Evolutionary conservation across 2,329 filamentous ascomycete species (phyloP).

Genomic region (Paracamarosporium sp.): DNA sequence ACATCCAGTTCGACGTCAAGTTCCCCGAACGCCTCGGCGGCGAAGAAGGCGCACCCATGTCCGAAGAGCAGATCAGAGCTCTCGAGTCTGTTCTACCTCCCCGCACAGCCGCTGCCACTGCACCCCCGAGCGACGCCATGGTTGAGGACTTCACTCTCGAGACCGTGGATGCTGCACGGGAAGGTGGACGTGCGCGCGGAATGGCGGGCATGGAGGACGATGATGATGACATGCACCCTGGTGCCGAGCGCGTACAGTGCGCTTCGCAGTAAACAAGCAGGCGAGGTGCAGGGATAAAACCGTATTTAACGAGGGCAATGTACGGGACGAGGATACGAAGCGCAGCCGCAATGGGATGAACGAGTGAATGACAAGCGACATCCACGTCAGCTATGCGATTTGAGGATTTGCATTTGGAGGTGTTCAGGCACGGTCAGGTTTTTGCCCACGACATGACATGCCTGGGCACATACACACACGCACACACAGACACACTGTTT

Average conservation of each 20-base stretch:
- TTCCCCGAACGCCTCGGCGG: constrained; percentile 71
- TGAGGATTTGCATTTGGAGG: constrained; percentile 4
- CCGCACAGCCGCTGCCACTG: constrained; percentile 64
- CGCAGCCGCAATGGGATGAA: background rate
- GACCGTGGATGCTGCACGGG: constrained; percentile 73
- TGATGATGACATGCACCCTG: constrained; percentile 64
- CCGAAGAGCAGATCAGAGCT: constrained; percentile 74
- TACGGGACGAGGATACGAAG: background rate
- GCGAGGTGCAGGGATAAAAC: background rate
- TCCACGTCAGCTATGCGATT: too few species aligned
- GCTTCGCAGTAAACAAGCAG: constrained; percentile 75
- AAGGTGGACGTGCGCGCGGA: constrained; percentile 72
- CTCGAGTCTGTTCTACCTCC: constrained; percentile 87
- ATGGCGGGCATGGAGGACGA: constrained; percentile 71
- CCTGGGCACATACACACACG: background rate
- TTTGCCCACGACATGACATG: background rate
- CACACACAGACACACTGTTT: too few species aligned
- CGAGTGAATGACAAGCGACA: too few species aligned
- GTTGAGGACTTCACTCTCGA: constrained; percentile 88
- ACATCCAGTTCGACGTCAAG: constrained; percentile 96
- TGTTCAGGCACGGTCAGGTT: constrained; percentile 4
- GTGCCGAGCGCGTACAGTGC: constrained; percentile 83
- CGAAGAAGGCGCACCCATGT: constrained; percentile 53
- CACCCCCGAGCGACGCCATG: constrained; percentile 85
- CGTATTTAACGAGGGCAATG: background rate